Evolutionary conservation across 108 stramenopile species (phyloP).

Genomic region (Skeletonema costatum): DNA sequence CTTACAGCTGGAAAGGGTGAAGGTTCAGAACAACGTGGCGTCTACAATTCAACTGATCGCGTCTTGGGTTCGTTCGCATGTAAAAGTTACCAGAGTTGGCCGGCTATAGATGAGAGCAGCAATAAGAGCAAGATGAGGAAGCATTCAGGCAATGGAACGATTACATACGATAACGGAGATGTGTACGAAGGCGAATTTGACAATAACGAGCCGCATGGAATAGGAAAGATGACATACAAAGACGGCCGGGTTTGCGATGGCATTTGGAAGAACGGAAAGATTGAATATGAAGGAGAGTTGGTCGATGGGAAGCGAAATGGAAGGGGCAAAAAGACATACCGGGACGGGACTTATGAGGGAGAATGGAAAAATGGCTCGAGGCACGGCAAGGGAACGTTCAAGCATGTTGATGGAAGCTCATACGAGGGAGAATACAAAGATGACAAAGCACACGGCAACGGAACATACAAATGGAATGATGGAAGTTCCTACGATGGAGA

Average conservation of each 20-base stretch:
- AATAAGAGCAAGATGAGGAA: neutral
- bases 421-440: too few relatives aligned
- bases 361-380: neutral
- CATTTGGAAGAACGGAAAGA: too few relatives aligned
- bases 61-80: too few relatives aligned
- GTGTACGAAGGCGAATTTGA: conserved; percentile 75
- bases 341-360: conserved; percentile 43
- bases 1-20: too few relatives aligned
- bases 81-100: too few relatives aligned
- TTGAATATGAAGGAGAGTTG: neutral
- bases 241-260: neutral
- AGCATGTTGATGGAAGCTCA: conserved; percentile 27
- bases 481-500: conserved; percentile 50
- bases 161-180: conserved; percentile 5
- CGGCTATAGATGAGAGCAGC: too few relatives aligned
- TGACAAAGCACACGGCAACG: too few relatives aligned
- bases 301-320: neutral
- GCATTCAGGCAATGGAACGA: neutral
- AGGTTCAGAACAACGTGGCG: too few relatives aligned
- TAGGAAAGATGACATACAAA: conserved; percentile 43
- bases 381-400: neutral
- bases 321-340: neutral
- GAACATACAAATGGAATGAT: too few relatives aligned
- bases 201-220: conserved; percentile 62
- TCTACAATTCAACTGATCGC: too few relatives aligned